A percentile compares a stretch with the other conserved stretches of the same genome.
Evolutionary conservation across 306 rosid species (phyloP).

Genomic region (Myrica gale): DNA sequence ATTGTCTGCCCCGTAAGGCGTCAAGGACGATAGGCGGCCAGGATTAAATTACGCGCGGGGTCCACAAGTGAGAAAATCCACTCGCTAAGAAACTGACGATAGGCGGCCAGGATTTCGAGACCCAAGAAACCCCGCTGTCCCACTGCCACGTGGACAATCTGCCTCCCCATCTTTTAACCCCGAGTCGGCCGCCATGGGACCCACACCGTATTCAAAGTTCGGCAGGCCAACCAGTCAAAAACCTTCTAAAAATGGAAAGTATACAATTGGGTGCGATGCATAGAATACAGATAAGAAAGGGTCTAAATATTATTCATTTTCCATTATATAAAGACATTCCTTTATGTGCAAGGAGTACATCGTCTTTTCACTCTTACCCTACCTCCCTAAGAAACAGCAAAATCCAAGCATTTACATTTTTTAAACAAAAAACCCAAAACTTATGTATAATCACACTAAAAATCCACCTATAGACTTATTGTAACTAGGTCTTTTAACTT

Average conservation of each 20-base stretch:
- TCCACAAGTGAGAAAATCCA: slow-evolving; percentile 27
- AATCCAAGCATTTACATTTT: slow-evolving; percentile 51
- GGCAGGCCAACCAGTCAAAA: neutral
- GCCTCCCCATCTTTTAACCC: slow-evolving; percentile 26
- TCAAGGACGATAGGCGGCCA: neutral
- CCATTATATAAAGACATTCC: slow-evolving; percentile 43
- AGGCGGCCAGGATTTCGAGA: too few species aligned
- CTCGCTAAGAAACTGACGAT: too few species aligned
- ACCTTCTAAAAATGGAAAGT: neutral
- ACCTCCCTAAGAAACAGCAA: slow-evolving; percentile 15
- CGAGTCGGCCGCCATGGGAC: slow-evolving; percentile 42
- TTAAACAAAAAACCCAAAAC: slow-evolving; percentile 45
- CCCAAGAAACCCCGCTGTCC: slow-evolving; percentile 42
- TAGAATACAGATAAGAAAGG: slow-evolving; percentile 19
- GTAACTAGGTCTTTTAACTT: slow-evolving; percentile 15
- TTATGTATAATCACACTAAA: slow-evolving; percentile 56
- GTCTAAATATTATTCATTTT: slow-evolving; percentile 37
- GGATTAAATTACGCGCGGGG: slow-evolving; percentile 3
- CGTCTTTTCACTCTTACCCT: slow-evolving; percentile 24
- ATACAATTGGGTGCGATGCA: neutral
- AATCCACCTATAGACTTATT: slow-evolving; percentile 17
- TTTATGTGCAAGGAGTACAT: slow-evolving; percentile 48
- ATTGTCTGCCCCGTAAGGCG: slow-evolving; percentile 25
- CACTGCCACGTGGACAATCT: slow-evolving; percentile 30
- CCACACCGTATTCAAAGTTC: slow-evolving; percentile 29